Evolutionary conservation across 1,139 yeast genomes (phyloP), one percentile per base, ranked within the genome.

Genomic region (Debaryomyces psychrophilus): DNA sequence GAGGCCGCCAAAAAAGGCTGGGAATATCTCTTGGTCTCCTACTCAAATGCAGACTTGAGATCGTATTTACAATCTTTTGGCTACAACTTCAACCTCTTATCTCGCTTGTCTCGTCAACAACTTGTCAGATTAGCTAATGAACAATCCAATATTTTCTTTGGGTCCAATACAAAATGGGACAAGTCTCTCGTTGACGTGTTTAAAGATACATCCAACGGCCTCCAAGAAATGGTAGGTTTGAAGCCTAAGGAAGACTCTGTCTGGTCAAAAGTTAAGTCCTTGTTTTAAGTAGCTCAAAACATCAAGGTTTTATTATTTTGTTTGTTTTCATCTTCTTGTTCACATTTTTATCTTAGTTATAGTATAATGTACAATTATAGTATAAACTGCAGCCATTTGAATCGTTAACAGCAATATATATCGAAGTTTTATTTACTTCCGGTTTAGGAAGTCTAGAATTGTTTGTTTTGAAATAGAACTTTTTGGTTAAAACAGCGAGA

Each of bases 31-130:
- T 49, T 64, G 35, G 49, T 53, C 12, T 42, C 73, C 29, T 83
- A 85, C 83, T 68, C 81, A 18, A 73, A 72, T 34, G 72, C 76
- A 27, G 89, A 84, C 52, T 65, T 84, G 54, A 73, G 66, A 54
- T 69, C 72, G 26, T 84, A 82, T 61, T 63, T 84, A 45, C 66
- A 70, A 37, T 69, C 78, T 7, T 82, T 75, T 59, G 87, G 87
- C 6, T 65, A 74, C 45, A 64, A 68, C 37, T 54, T 65, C 43
- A 62, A 48, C 15, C 59, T 61, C 55, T 58, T 74, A 31, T 62
- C 65, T 23, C 62, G 62, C n/a, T 60, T 69, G 47, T 66, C 66
- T 45, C 75, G 73, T 51, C 72, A 74, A 36, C 77, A 81, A 44
- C 67, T 83, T 53, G 59, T 78, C 20, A 61, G 67, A 11, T 56